phyloP scores from a whole-genome alignment of 768 basidiomycete species.

The Boletellus ananiceps region DNA sequence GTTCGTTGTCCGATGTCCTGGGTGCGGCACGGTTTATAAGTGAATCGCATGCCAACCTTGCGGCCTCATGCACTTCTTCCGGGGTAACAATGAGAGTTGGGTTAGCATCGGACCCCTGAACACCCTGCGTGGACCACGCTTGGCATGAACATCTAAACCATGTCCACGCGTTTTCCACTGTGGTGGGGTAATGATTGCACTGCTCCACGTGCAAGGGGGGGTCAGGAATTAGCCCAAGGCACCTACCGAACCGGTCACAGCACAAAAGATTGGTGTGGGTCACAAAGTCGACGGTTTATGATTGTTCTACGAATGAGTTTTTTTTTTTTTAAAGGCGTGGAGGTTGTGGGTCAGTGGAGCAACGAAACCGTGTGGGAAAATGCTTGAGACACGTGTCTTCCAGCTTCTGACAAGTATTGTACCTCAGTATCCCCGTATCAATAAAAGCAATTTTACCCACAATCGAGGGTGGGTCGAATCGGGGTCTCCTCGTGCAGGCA shows the following conservation, averaged over 20 bases:
- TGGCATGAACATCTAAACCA: background rate
- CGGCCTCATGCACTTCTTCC: constrained; percentile 19
- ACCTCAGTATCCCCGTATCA: background rate
- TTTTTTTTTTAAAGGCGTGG: too few relatives aligned
- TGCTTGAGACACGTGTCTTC: constrained; percentile 2
- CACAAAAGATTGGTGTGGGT: background rate
- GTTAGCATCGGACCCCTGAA: constrained; percentile 15
- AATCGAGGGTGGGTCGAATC: background rate
- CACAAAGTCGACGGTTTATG: background rate
- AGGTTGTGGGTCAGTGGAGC: background rate
- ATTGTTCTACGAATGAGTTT: background rate
- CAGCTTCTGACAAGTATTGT: background rate
- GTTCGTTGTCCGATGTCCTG: constrained; percentile 11
- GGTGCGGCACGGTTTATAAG: constrained; percentile 23
- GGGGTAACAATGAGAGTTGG: constrained; percentile 23
- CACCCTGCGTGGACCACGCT: constrained; percentile 11
- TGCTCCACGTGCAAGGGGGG: constrained; percentile 14
- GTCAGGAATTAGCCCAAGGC: background rate
- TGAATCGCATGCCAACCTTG: constrained; percentile 26
- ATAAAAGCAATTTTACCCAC: background rate
- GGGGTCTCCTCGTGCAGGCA: constrained; percentile 20
- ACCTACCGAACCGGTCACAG: constrained; percentile 5
- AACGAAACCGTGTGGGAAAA: constrained; percentile 1
- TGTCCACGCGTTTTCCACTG: constrained; percentile 14
- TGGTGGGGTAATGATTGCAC: constrained; percentile 9